Evolutionary conservation across 495 filamentous ascomycete species (phyloP).

Genomic region (Copromyces sp.): DNA sequence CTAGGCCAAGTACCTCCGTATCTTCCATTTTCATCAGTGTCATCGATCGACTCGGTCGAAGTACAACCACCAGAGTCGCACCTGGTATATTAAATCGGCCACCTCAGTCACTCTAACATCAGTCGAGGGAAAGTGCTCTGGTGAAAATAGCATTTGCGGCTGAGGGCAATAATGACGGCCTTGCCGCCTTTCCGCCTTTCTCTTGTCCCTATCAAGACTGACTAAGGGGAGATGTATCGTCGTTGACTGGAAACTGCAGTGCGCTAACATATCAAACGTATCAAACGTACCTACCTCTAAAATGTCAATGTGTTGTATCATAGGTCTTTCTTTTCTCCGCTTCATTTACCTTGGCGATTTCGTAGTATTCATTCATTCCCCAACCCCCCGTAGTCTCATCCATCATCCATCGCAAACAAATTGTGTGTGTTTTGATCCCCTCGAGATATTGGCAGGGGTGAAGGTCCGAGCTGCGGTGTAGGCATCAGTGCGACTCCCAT

Average conservation of each 20-base stretch:
- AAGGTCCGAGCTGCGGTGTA: not conserved
- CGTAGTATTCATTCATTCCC: not conserved
- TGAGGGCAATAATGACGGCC: not conserved
- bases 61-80: not conserved
- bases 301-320: not conserved
- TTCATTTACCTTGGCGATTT: not conserved
- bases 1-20: not conserved
- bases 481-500: not conserved
- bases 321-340: not conserved
- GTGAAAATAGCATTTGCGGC: not conserved
- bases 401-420: not conserved
- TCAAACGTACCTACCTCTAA: not conserved
- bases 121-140: not conserved
- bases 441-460: not conserved
- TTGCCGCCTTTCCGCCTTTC: not conserved
- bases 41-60: not conserved
- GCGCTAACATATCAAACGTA: not conserved
- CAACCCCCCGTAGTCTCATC: not conserved
- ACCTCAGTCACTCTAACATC: not conserved
- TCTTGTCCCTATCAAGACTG: not conserved
- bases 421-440: not conserved
- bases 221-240: not conserved
- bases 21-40: not conserved
- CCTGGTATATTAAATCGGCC: not conserved
- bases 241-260: not conserved